Evolutionary conservation across 257 asterid species (phyloP).

Genomic region (Solanum corneliomulleri): DNA sequence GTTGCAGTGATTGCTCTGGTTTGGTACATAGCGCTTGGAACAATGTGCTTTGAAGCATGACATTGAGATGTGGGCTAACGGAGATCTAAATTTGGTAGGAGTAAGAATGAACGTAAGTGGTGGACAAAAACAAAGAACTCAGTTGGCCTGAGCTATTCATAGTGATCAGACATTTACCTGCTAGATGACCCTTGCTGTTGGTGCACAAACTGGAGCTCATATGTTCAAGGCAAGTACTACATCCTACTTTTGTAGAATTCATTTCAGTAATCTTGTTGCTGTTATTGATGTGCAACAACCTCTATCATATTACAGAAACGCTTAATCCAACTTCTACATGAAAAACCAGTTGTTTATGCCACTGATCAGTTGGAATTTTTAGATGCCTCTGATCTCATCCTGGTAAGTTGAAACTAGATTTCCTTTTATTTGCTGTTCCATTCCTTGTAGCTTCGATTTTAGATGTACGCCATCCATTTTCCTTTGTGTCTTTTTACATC

Average conservation of each 20-base stretch:
- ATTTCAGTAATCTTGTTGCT: background rate
- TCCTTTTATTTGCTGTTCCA: background rate
- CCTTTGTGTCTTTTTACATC: background rate
- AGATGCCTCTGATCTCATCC: conserved; percentile 57
- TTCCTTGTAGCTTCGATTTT: background rate
- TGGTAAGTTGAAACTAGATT: conserved; percentile 36
- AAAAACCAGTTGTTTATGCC: conserved; percentile 56
- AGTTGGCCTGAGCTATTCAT: conserved; percentile 73
- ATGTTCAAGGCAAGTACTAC: conserved; percentile 50
- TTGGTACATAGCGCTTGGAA: conserved; percentile 11
- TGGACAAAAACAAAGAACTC: conserved; percentile 75
- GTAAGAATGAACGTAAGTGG: conserved; percentile 68
- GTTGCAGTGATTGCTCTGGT: background rate
- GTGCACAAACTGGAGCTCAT: conserved; percentile 73
- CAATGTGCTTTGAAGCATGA: conserved; percentile 67
- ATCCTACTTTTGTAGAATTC: background rate
- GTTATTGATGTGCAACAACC: background rate
- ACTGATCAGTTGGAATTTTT: conserved; percentile 74
- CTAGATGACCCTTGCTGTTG: conserved; percentile 80
- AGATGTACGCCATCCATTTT: background rate
- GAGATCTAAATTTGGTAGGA: conserved; percentile 62
- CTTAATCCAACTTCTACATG: conserved; percentile 36
- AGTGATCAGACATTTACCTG: conserved; percentile 51
- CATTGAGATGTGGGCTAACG: conserved; percentile 47
- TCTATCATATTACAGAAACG: conserved; percentile 45